phyloP scores from a whole-genome alignment of 106 monocot species.

The Dioscorea dumetorum region DNA sequence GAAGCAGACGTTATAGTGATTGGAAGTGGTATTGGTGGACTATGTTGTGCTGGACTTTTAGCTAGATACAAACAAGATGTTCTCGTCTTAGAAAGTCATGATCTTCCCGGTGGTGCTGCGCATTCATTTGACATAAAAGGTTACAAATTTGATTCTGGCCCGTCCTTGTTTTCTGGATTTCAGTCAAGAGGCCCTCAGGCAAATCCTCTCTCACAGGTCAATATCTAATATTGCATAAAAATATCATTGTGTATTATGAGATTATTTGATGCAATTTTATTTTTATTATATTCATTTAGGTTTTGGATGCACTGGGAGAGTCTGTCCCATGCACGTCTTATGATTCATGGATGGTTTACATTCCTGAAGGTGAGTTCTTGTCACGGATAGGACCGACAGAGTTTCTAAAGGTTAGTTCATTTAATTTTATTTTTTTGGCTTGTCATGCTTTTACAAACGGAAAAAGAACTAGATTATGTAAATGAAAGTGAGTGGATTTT shows the following conservation, averaged over 20 bases:
- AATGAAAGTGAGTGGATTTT: too few species aligned
- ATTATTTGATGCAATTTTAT: too few species aligned
- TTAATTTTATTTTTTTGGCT: neutral
- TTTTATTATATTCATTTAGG: constrained; percentile 24
- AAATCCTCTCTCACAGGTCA: constrained; percentile 93
- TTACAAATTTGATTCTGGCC: constrained; percentile 93
- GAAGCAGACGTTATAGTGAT: constrained; percentile 96
- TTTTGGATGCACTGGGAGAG: constrained; percentile 93
- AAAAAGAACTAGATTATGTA: too few species aligned
- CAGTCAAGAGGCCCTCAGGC: constrained; percentile 91
- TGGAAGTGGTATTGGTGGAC: constrained; percentile 91
- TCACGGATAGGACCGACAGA: constrained; percentile 86
- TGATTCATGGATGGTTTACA: constrained; percentile 95
- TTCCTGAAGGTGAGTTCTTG: constrained; percentile 90
- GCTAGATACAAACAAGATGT: constrained; percentile 90
- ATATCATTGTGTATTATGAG: neutral
- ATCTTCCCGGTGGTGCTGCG: constrained; percentile 92
- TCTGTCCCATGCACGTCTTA: constrained; percentile 78
- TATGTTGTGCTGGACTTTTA: constrained; percentile 88
- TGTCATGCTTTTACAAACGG: too few species aligned
- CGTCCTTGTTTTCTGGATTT: constrained; percentile 95
- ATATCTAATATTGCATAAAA: neutral
- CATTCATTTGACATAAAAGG: constrained; percentile 92
- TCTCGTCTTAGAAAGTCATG: constrained; percentile 91
- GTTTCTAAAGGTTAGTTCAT: constrained; percentile 62